These are phyloP conservation scores for Candida vartiovaarae DNA, from an alignment of 805 yeast genomes.

Conservation along the genomic window DNA sequence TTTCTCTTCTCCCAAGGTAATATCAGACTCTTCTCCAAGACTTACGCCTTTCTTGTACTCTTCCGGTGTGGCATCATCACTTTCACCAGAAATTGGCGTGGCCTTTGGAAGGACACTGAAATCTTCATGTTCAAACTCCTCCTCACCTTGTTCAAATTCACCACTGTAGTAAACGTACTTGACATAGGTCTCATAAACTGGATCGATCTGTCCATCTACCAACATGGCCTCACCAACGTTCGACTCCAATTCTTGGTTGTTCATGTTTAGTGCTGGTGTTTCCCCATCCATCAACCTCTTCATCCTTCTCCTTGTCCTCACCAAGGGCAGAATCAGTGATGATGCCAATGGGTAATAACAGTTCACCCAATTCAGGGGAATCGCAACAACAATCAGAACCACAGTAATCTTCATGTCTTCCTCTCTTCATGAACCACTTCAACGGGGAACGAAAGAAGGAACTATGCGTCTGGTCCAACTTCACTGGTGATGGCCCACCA, in stretches of 20 bases:
- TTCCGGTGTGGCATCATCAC: background rate
- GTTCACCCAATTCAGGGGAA: too few relatives aligned
- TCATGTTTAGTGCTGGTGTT: background rate
- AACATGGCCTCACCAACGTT: background rate
- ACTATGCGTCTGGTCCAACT: background rate
- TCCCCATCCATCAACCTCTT: background rate
- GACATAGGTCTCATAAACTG: slow-evolving; percentile 9
- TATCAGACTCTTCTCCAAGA: background rate
- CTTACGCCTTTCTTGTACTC: background rate
- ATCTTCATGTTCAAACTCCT: background rate
- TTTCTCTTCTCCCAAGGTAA: too few relatives aligned
- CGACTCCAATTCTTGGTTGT: background rate
- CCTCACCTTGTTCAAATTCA: background rate
- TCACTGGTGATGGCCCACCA: background rate
- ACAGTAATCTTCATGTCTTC: background rate
- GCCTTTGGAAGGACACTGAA: background rate
- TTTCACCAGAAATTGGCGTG: background rate
- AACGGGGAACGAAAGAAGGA: slow-evolving; percentile 3
- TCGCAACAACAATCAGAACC: too few relatives aligned
- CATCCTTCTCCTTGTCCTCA: too few relatives aligned
- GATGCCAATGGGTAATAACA: too few relatives aligned
- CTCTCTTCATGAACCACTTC: slow-evolving; percentile 4
- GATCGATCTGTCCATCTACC: slow-evolving; percentile 4
- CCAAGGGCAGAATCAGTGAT: too few relatives aligned
- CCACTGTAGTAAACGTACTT: slow-evolving; percentile 3